Conservation (phyloP, 108 stramenopile species). For the Cyclotella kingstonii region DNA sequence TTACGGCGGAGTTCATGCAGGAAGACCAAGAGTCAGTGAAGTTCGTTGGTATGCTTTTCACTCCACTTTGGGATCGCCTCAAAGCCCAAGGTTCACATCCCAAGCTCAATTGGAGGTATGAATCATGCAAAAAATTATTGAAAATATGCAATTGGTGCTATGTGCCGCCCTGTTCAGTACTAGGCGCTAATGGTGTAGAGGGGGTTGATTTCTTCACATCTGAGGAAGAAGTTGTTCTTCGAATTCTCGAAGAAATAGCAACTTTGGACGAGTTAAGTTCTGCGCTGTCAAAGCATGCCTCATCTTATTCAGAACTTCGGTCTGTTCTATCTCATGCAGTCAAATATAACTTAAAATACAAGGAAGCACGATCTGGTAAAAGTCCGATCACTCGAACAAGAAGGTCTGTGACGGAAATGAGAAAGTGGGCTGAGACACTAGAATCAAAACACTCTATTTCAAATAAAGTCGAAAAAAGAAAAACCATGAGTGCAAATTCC, state of each 20-base stretch:
- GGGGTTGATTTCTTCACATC: conserved; percentile 33
- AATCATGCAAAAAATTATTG: conserved; percentile 7
- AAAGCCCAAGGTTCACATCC: conserved; percentile 22
- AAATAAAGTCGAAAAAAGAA: background rate
- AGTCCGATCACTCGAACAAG: conserved; percentile 14
- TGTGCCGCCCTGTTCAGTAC: conserved; percentile 21
- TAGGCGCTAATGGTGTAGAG: conserved; percentile 19
- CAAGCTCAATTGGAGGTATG: conserved; percentile 31
- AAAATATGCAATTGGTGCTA: conserved; percentile 32
- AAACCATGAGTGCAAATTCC: background rate
- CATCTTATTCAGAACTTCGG: conserved; percentile 6
- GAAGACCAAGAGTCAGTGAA: conserved; percentile 11
- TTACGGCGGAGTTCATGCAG: conserved; percentile 16
- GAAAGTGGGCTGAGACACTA: too few relatives aligned
- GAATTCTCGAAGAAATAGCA: conserved; percentile 19
- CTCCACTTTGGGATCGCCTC: conserved; percentile 31
- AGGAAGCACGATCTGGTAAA: conserved; percentile 24
- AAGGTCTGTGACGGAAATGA: too few relatives aligned
- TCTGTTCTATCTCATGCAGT: conserved; percentile 34
- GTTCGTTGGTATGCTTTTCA: conserved; percentile 15
- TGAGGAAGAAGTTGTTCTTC: conserved; percentile 33
- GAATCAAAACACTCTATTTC: too few relatives aligned
- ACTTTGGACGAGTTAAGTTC: conserved; percentile 12
- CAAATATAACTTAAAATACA: conserved; percentile 21
- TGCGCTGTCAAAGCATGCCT: background rate